Base-by-base conservation (phyloP, 176 grass and related monocot genomes). In the Ensete ventricosum region DNA sequence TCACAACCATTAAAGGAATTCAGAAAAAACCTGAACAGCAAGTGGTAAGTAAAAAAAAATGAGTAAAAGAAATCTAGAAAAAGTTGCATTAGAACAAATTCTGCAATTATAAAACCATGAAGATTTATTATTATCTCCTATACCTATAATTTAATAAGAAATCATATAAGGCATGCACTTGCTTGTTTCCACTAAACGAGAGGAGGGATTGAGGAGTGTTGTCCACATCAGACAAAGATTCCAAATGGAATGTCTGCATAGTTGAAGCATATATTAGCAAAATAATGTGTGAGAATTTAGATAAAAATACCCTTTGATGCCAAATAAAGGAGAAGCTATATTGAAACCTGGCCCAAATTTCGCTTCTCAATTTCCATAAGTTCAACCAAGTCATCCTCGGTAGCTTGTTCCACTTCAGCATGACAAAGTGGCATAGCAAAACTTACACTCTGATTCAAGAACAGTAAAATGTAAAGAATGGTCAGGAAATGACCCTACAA, bases 101-200 rank as follows among this genome's bases (percentile, higher is more conserved):
- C 8, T 29, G 29, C 29, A 29, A 59, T 5, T 59, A 2, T 59
- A 59, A 29, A 59, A 59, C 25, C 12, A 43, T 43, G 14, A 27
- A 73, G 20, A 8, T 5, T 73, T 55, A 8, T 14, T 7, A 19
- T 43, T 6, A 43, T 43, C 34, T 43, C 34, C 11, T 27, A 24
- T 87, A 99, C 95, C 84, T 99, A 75, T 99, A 84, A 76, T 99
- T 99, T 80, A 99, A 26, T 55, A 99, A 76, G 83, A 94, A 75
- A 14, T 99, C 90, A 4, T 94, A 94, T 76, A 99, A 80, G 50
- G 85, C 80, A 86, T 99, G 95, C 68, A 99, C 95, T 43, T 81
- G 83, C 77, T 78, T 74, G 8, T 91, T 89, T 77, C 88, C 88
- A 48, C 24, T 72, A 84, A 99, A 93, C 34, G 81, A 84, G 77